These are phyloP conservation scores for Geotrichum histeridarum DNA, from an alignment of 1,139 yeast genomes.

Conservation along the genomic window DNA sequence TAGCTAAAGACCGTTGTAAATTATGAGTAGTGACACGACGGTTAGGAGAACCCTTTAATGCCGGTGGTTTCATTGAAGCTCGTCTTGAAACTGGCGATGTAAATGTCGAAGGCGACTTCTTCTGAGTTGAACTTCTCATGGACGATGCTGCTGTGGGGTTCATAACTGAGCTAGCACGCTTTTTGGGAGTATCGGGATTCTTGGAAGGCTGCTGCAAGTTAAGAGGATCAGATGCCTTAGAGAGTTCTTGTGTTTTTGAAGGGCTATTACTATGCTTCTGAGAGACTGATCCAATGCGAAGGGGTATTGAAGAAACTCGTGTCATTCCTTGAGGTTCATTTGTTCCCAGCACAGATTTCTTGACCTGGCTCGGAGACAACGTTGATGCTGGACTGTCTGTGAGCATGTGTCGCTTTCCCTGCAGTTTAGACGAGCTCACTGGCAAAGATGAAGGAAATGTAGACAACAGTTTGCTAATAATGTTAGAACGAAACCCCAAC, in stretches of 20 bases:
- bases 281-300: neutral
- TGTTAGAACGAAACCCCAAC: neutral
- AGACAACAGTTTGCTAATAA: conserved; percentile 4
- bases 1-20: too few relatives aligned
- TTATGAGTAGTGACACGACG: too few relatives aligned
- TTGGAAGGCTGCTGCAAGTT: too few relatives aligned
- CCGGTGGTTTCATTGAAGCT: neutral
- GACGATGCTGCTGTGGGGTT: conserved; percentile 4
- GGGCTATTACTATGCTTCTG: neutral
- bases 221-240: too few relatives aligned
- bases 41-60: neutral
- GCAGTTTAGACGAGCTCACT: conserved; percentile 3
- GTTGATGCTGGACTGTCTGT: neutral
- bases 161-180: neutral
- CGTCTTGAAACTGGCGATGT: neutral
- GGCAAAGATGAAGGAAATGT: conserved; percentile 5
- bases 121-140: neutral
- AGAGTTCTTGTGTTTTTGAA: too few relatives aligned
- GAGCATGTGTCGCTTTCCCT: neutral
- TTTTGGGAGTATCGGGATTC: neutral
- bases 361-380: neutral
- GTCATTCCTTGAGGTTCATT: neutral
- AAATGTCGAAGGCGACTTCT: neutral
- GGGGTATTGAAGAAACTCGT: conserved; percentile 4
- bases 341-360: neutral